phyloP scores from a whole-genome alignment of 768 basidiomycete species.

The Cyclocybe cylindracea region DNA sequence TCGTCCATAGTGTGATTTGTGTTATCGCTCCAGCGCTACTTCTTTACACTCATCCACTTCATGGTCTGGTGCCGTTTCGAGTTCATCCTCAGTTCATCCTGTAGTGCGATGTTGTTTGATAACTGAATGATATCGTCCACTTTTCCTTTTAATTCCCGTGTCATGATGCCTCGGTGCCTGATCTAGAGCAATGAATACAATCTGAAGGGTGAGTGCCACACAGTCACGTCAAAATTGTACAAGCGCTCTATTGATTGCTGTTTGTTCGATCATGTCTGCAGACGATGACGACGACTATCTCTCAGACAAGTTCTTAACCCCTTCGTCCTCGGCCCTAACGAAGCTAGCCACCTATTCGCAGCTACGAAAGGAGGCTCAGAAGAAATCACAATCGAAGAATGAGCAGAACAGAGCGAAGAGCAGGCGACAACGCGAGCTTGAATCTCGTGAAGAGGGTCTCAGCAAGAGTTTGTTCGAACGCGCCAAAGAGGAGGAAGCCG shows the following conservation, averaged over 20 bases:
- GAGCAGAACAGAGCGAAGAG: slow-evolving; percentile 67
- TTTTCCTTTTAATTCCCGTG: background rate
- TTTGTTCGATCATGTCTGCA: slow-evolving; percentile 53
- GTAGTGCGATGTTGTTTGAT: slow-evolving; percentile 31
- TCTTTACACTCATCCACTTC: slow-evolving; percentile 28
- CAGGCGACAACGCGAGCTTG: slow-evolving; percentile 68
- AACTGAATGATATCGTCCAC: slow-evolving; percentile 26
- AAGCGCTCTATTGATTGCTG: slow-evolving; percentile 14
- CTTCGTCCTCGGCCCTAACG: slow-evolving; percentile 31
- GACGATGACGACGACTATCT: slow-evolving; percentile 85
- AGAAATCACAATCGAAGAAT: slow-evolving; percentile 60
- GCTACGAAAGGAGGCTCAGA: slow-evolving; percentile 65
- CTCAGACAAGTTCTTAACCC: slow-evolving; percentile 79
- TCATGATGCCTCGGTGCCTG: background rate
- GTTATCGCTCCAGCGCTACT: slow-evolving; percentile 20
- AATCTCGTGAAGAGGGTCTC: slow-evolving; percentile 77
- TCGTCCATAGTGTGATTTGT: slow-evolving; percentile 19
- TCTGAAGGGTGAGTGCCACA: background rate
- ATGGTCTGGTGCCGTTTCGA: slow-evolving; percentile 51
- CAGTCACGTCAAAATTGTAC: slow-evolving; percentile 8
- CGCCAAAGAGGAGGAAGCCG: slow-evolving; percentile 64
- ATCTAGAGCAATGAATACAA: too few relatives aligned
- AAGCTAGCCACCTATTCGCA: slow-evolving; percentile 68
- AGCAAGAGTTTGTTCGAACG: slow-evolving; percentile 80
- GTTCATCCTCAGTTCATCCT: slow-evolving; percentile 22